These are phyloP conservation scores for Pachyrhizus erosus DNA, from an alignment of 306 rosid genomes.

Conservation along the genomic window DNA sequence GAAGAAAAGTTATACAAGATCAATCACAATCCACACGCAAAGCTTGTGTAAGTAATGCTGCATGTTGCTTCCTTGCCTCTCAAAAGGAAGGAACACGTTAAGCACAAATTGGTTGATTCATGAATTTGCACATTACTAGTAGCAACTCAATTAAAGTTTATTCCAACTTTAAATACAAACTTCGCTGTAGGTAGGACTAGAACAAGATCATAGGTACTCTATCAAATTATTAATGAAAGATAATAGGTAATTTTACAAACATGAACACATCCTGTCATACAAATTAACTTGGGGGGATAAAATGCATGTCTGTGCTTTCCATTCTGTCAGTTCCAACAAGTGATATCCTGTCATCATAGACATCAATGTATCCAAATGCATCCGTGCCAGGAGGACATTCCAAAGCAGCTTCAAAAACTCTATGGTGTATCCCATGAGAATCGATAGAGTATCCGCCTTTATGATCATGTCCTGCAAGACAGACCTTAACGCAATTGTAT, in stretches of 20 bases:
- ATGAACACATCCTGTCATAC: slow-evolving; percentile 20
- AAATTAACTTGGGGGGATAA: slow-evolving; percentile 51
- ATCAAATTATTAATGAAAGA: neutral
- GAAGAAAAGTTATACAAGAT: slow-evolving; percentile 22
- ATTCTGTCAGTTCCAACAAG: slow-evolving; percentile 72
- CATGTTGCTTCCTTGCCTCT: slow-evolving; percentile 32
- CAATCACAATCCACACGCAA: slow-evolving; percentile 2
- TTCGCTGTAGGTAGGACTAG: neutral
- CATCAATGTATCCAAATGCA: slow-evolving; percentile 77
- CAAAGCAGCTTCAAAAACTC: slow-evolving; percentile 89
- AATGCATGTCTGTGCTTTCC: slow-evolving; percentile 66
- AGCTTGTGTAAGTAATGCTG: neutral
- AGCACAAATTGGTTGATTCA: neutral
- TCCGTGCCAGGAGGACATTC: slow-evolving; percentile 89
- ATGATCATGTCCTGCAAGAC: slow-evolving; percentile 87
- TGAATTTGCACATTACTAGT: neutral
- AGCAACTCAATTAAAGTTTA: slow-evolving; percentile 16
- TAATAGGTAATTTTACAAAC: slow-evolving; percentile 19
- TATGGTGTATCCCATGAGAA: slow-evolving; percentile 84
- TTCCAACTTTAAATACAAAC: slow-evolving; percentile 26
- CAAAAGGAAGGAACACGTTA: slow-evolving; percentile 14
- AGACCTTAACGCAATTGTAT: slow-evolving; percentile 79
- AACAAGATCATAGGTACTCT: slow-evolving; percentile 14
- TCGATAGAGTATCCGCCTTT: slow-evolving; percentile 77
- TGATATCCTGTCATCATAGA: slow-evolving; percentile 66